These are phyloP conservation scores for Cryphonectria naterciae DNA, from an alignment of 2,329 filamentous ascomycete genomes.

Conservation along the genomic window DNA sequence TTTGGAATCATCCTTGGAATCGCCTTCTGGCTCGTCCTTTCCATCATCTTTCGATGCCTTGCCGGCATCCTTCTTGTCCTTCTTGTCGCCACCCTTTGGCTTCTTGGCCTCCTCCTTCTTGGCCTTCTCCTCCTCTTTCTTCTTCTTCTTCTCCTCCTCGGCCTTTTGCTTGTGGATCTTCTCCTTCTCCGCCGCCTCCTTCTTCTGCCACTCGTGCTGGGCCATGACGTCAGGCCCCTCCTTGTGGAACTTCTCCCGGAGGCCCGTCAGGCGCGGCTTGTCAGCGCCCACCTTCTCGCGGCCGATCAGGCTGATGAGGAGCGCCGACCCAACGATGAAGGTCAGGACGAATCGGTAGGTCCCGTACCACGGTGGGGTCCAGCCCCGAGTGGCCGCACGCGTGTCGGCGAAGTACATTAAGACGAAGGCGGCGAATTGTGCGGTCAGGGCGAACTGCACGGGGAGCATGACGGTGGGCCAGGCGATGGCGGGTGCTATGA, in stretches of 20 bases:
- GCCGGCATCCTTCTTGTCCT: constrained; percentile 33
- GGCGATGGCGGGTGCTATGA: constrained; percentile 77
- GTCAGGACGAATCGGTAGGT: constrained; percentile 92
- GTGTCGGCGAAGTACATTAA: constrained; percentile 85
- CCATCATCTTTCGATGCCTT: constrained; percentile 19
- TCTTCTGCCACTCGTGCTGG: constrained; percentile 49
- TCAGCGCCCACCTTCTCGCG: constrained; percentile 71
- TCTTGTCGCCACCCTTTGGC: constrained; percentile 27
- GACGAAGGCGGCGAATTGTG: constrained; percentile 84
- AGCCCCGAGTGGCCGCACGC: constrained; percentile 72
- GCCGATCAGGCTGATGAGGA: constrained; percentile 80
- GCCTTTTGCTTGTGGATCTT: constrained; percentile 44
- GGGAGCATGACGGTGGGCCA: constrained; percentile 91
- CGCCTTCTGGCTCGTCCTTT: constrained; percentile 21
- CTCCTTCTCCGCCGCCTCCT: constrained; percentile 48
- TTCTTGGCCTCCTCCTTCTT: constrained; percentile 32
- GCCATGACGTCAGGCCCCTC: constrained; percentile 40
- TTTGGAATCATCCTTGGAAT: constrained; percentile 22
- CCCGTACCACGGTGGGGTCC: constrained; percentile 83
- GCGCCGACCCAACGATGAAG: constrained; percentile 81
- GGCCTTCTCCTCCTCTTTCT: constrained; percentile 41
- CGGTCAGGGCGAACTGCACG: constrained; percentile 80
- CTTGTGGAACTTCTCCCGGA: constrained; percentile 45
- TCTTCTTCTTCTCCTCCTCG: constrained; percentile 43
- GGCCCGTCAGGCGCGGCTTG: constrained; percentile 39